Conservation (phyloP, 305 asterid species). For the Fraxinus ornus region DNA sequence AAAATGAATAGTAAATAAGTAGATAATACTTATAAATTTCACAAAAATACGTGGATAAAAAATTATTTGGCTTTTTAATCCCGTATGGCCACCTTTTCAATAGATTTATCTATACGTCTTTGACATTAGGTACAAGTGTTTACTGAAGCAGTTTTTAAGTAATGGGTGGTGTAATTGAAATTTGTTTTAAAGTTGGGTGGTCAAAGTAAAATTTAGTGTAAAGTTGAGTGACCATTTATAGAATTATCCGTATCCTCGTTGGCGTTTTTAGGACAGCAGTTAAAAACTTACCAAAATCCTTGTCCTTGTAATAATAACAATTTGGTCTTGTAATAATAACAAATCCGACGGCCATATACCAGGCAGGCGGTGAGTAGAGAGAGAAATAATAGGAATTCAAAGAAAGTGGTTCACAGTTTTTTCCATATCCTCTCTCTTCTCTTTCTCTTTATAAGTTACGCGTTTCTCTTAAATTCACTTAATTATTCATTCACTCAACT, state of each 20-base stretch:
- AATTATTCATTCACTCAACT: slow-evolving; percentile 10
- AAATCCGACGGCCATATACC: not conserved
- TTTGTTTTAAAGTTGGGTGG: not conserved
- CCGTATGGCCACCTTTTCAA: not conserved
- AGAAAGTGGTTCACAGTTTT: slow-evolving; percentile 36
- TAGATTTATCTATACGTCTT: not conserved
- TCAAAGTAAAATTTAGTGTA: not conserved
- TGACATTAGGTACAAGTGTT: too few species aligned
- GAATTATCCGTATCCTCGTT: not conserved
- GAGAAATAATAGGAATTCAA: not conserved
- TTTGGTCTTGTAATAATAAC: not conserved
- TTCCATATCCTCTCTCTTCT: slow-evolving; percentile 18
- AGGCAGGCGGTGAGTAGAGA: not conserved
- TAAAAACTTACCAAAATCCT: not conserved
- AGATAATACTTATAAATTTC: too few species aligned
- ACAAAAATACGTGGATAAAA: too few species aligned
- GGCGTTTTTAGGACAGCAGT: not conserved
- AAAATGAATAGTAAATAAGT: too few species aligned
- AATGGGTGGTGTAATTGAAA: not conserved
- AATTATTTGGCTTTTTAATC: too few species aligned
- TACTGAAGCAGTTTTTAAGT: not conserved
- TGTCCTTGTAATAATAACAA: not conserved
- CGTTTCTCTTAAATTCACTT: slow-evolving; percentile 23
- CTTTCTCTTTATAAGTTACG: slow-evolving; percentile 8
- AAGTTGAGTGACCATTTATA: not conserved